These are phyloP conservation scores for Coniochaeta sp. DNA, from an alignment of 2,329 filamentous ascomycete genomes.

Conservation along the genomic window DNA sequence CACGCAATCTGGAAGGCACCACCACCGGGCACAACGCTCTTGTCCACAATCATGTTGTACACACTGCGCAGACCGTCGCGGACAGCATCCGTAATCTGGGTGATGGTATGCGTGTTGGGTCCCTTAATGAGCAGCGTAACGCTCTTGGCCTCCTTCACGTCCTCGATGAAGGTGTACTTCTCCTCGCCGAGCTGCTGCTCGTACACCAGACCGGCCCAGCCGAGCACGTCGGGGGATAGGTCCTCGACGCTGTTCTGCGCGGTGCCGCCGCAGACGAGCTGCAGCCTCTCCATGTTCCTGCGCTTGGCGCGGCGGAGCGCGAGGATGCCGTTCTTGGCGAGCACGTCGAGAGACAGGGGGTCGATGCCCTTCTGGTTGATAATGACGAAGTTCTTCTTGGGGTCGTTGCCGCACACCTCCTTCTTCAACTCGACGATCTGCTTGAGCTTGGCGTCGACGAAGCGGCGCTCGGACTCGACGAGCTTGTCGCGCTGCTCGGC, in stretches of 20 bases:
- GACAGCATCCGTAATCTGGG: slow-evolving; percentile 93
- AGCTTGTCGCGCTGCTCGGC: slow-evolving; percentile 97
- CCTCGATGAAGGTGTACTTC: slow-evolving; percentile 98
- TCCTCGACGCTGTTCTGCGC: slow-evolving; percentile 97
- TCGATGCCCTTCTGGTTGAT: slow-evolving; percentile 99
- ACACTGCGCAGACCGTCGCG: slow-evolving; percentile 91
- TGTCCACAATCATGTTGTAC: slow-evolving; percentile 99
- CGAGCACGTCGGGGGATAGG: slow-evolving; percentile 76
- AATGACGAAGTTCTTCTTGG: slow-evolving; percentile 92
- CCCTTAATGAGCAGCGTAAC: slow-evolving; percentile 98
- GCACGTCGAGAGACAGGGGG: slow-evolving; percentile 86
- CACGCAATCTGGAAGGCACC: slow-evolving; percentile 96
- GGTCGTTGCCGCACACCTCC: slow-evolving; percentile 87
- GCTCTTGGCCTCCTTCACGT: slow-evolving; percentile 97
- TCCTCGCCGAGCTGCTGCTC: slow-evolving; percentile 97
- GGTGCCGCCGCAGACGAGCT: slow-evolving; percentile 84
- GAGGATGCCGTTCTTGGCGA: slow-evolving; percentile 97
- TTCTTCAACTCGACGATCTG: slow-evolving; percentile 99
- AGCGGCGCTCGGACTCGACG: slow-evolving; percentile 91
- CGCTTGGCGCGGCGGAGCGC: slow-evolving; percentile 91
- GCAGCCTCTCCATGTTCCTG: slow-evolving; percentile 97
- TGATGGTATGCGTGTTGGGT: slow-evolving; percentile 92
- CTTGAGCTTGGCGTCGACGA: slow-evolving; percentile 91
- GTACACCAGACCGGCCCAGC: slow-evolving; percentile 94
- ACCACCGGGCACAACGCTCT: slow-evolving; percentile 87